Conservation (phyloP, 139 green algal genomes). For the Tetradesmus lagerheimii region DNA sequence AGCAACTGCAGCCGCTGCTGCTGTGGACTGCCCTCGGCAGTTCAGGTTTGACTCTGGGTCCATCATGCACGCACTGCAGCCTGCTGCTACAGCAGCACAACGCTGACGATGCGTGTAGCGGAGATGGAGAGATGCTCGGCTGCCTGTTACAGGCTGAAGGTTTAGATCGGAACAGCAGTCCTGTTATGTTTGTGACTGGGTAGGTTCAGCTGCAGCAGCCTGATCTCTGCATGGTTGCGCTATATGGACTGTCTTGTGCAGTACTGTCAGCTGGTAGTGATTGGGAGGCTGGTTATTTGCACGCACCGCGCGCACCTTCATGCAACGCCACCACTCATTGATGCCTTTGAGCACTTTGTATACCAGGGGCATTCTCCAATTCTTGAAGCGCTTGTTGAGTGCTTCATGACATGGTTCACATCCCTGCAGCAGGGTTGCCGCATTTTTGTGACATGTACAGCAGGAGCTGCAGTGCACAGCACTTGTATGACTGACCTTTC, state of each 20-base stretch:
- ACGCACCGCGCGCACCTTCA: neutral
- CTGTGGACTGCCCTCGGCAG: neutral
- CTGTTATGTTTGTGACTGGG: no score
- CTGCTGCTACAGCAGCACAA: neutral
- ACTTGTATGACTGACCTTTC: neutral
- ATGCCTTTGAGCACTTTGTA: neutral
- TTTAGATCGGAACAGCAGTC: neutral
- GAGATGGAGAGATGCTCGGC: neutral
- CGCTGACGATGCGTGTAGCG: neutral
- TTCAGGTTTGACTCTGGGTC: constrained; percentile 23
- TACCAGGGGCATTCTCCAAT: neutral
- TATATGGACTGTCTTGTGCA: neutral
- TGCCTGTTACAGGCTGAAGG: neutral
- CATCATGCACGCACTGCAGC: constrained; percentile 27
- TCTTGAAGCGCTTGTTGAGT: neutral
- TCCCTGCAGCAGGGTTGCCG: neutral
- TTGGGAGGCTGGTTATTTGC: neutral
- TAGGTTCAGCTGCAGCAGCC: no score
- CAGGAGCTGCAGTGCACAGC: neutral
- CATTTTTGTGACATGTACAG: neutral
- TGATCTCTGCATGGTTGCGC: neutral
- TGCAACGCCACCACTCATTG: neutral
- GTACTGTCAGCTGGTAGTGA: neutral
- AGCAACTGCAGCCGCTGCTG: neutral
- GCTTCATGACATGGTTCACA: neutral